These are phyloP conservation scores for Talaromyces sp. DNA, from an alignment of 2,329 filamentous ascomycete species.

Conservation along the genomic window DNA sequence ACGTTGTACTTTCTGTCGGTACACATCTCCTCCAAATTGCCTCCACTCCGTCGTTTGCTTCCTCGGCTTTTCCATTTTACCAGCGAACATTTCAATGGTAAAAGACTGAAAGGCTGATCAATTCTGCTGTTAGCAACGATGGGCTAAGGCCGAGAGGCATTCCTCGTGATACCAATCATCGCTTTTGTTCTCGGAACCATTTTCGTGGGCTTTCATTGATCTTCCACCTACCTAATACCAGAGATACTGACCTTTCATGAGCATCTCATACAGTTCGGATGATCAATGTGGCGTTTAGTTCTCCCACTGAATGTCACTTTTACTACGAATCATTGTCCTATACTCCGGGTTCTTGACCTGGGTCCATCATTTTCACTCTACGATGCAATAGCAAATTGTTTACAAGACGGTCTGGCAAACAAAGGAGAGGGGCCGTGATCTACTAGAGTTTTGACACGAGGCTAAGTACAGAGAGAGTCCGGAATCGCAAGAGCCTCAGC, in stretches of 20 bases:
- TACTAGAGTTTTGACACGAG: background rate
- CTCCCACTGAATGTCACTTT: no score
- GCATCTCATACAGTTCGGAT: constrained; percentile 74
- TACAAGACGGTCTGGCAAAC: background rate
- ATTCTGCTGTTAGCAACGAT: no score
- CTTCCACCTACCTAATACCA: constrained; percentile 70
- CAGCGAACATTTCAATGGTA: no score
- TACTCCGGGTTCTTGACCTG: no score
- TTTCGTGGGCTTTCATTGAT: constrained; percentile 70
- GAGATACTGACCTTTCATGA: constrained; percentile 71
- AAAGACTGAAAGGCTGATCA: no score
- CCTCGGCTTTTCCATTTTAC: no score
- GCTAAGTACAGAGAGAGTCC: background rate
- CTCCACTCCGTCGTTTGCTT: background rate
- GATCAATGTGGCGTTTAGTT: no score
- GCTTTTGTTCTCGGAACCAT: constrained; percentile 62
- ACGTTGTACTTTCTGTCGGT: background rate
- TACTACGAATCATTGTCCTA: no score
- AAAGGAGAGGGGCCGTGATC: background rate
- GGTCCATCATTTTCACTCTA: background rate
- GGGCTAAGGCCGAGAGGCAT: background rate
- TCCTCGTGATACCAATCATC: constrained; percentile 37
- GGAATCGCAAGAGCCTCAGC: background rate
- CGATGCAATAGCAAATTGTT: background rate
- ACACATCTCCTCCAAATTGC: background rate